Evolutionary conservation across 2,329 filamentous ascomycete species (phyloP), one percentile per base, ranked within the genome.

Genomic region (Cytospora mali): DNA sequence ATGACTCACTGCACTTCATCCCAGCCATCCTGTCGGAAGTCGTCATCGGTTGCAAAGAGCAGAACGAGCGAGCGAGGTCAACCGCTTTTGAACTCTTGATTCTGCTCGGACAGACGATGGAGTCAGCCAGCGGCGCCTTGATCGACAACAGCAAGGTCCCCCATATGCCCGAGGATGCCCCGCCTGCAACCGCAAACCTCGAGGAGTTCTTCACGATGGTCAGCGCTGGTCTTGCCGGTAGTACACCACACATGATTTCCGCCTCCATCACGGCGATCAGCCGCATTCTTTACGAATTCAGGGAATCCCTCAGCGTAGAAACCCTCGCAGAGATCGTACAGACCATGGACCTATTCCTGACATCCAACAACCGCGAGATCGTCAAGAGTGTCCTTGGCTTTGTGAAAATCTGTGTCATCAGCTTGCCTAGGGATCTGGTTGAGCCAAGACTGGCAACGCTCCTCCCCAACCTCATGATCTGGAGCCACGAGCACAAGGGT

Each of bases 181-280:
- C 91, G 2, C 81, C 88, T 33, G 93, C 89, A 4, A 81, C 85
- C 3, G 94, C 95, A 23, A 93, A 85, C 49, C 85, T 99, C 42
- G 94, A 98, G 71, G 95, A 98, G 75, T 98, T 93, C 77, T 92
- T 98, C 79, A 97, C 94, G 61, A 99, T 99, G 95, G 91, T 98
- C 31, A 96, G 92, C 68, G 95, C 95, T 55, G 95, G 95, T 77
- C 84, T 99, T 58, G 95, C 94, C 2, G 94, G 93, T 62, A 90
- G 89, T 70, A 94, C 93, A 13, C 93, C 95, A 33, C 94, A 98
- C 79, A 97, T 98, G 93, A 93, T 98, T 66, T 96, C 92, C 7
- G 95, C 95, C 0, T 93, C 92, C n/a, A 93, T 99, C 73, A 98
- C 93, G 0, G 94, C 95, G 16, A 84, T 99, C 42, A 95, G 93